Percentiles rank a stretch among this genome's conserved stretches.
These are phyloP conservation scores for Wickerhamiella spandovensis DNA, from an alignment of 805 yeast species.

Conservation along the genomic window DNA sequence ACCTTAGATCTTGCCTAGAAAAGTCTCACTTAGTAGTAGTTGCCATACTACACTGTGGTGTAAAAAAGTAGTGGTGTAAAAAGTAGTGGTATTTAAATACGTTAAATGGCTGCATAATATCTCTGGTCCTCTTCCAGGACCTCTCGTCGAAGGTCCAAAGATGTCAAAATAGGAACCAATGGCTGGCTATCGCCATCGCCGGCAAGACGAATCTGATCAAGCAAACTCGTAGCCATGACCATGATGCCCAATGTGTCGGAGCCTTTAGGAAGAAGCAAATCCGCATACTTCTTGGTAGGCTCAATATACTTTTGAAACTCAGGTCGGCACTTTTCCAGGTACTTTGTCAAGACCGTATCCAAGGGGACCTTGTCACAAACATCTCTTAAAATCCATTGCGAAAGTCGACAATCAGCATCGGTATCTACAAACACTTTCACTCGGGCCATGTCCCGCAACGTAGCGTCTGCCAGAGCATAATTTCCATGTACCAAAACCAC, in stretches of 20 bases:
- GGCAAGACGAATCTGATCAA: constrained; percentile 16
- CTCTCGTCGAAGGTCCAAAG: not conserved
- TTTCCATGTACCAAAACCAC: constrained; percentile 55
- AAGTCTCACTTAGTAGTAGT: too few species aligned
- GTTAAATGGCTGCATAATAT: not conserved
- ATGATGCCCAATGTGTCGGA: constrained; percentile 44
- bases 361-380: constrained; percentile 17
- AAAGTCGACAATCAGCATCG: constrained; percentile 72
- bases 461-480: constrained; percentile 59
- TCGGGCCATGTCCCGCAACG: constrained; percentile 41
- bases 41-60: too few species aligned
- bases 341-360: constrained; percentile 28
- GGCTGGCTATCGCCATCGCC: not conserved
- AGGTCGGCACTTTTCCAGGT: constrained; percentile 43
- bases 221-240: constrained; percentile 52
- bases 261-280: constrained; percentile 61
- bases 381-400: constrained; percentile 48
- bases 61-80: too few species aligned
- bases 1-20: too few species aligned
- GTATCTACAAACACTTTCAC: constrained; percentile 67
- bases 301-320: constrained; percentile 53
- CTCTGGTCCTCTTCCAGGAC: constrained; percentile 1
- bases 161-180: not conserved
- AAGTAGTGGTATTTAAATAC: not conserved
- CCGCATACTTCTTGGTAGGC: constrained; percentile 57